Evolutionary conservation across 139 green algal species (phyloP).

Genomic region (Raphidocelis subcapitata): DNA sequence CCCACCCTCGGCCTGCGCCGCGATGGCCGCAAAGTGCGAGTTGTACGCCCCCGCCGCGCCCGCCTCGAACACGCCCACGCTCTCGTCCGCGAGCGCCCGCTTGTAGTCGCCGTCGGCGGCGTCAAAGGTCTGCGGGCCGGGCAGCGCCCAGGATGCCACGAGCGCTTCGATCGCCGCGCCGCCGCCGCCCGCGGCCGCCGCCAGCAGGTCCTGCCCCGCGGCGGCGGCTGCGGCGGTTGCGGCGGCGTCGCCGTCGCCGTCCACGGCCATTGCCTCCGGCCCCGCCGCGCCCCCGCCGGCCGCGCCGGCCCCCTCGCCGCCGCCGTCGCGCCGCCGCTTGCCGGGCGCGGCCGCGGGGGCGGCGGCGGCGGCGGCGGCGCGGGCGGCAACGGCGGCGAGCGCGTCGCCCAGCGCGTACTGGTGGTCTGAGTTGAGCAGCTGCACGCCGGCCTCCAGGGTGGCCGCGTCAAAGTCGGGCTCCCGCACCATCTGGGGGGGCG

Average conservation of each 20-base stretch:
- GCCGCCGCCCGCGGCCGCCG: constrained; percentile 22
- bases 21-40: constrained; percentile 47
- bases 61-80: constrained; percentile 59
- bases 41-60: constrained; percentile 55
- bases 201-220: constrained; percentile 15
- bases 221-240: neutral
- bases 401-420: constrained; percentile 17
- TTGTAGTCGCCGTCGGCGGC: constrained; percentile 50
- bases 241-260: neutral
- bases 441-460: constrained; percentile 3
- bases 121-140: constrained; percentile 7
- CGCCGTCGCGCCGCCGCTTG: neutral
- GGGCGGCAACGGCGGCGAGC: neutral
- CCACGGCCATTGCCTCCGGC: neutral
- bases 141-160: neutral
- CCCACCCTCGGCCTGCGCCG: constrained; percentile 34
- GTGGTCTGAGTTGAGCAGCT: constrained; percentile 15
- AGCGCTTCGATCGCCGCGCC: neutral
- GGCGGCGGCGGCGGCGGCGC: no score
- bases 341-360: neutral
- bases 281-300: neutral
- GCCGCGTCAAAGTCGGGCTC: constrained; percentile 23
- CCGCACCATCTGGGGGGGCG: neutral
- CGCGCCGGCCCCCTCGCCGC: no score
- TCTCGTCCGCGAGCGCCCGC: constrained; percentile 39